Percentiles rank a stretch among this genome's conserved stretches.
Evolutionary conservation across 139 green algal genomes (phyloP).

Genomic region (Diplosphaera chodatii): DNA sequence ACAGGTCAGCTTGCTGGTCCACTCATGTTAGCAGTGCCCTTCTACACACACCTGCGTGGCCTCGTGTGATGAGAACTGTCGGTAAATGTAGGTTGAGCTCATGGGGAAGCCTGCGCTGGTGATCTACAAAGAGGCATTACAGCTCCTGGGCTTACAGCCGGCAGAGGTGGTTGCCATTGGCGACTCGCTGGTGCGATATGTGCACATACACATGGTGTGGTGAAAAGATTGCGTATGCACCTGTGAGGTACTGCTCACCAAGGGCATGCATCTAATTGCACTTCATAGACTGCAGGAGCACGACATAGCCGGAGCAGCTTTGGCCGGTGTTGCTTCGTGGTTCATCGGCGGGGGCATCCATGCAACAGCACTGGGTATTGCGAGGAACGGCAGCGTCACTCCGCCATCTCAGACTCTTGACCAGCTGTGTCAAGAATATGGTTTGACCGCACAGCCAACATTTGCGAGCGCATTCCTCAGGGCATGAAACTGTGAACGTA

Average conservation of each 20-base stretch:
- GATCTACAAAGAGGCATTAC: constrained; percentile 59
- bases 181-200: constrained; percentile 33
- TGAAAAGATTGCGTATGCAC: too few species aligned
- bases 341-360: constrained; percentile 74
- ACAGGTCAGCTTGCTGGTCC: too few species aligned
- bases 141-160: constrained; percentile 31
- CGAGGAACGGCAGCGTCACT: background rate
- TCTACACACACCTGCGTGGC: too few species aligned
- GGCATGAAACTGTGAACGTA: too few species aligned
- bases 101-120: constrained; percentile 78
- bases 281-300: constrained; percentile 51
- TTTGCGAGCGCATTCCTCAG: background rate
- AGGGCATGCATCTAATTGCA: too few species aligned
- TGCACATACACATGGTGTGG: too few species aligned
- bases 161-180: constrained; percentile 58
- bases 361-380: constrained; percentile 27
- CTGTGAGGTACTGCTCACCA: too few species aligned
- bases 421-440: background rate
- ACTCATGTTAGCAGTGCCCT: too few species aligned
- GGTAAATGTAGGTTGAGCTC: constrained; percentile 33
- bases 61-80: too few species aligned
- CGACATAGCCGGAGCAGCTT: constrained; percentile 59
- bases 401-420: background rate
- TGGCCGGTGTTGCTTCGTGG: constrained; percentile 43
- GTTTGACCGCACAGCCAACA: background rate